Base-by-base conservation (phyloP, 495 filamentous ascomycete genomes). In the Cudoniella acicularis region DNA sequence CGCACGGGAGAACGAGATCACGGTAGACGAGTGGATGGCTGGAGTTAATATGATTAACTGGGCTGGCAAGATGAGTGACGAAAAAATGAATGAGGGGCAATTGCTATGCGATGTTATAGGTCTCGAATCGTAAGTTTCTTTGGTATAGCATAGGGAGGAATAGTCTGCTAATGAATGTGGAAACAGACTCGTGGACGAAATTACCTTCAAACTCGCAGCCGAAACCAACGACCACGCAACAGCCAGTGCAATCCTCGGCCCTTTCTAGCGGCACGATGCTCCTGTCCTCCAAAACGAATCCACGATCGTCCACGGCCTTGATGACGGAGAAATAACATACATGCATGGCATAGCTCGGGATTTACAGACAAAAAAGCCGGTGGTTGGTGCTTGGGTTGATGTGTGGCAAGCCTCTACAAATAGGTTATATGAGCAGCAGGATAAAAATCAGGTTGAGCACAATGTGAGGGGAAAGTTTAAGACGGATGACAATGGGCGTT, bases 351-450 rank as follows among this genome's bases (percentile, higher is more conserved):
- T 79, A 50, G 80, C 92, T 64, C 76, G 69, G 56, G 89, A 93
- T 73, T 80, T 90, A 66, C 79, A 83, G 53, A 90, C 89, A 21
- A 84, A 85, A 64, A 77, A 82, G 73, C 85, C 85, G 55, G 86
- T 93, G 69, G 79, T 75, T 49, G 73, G 73, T 65, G 89, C 88
- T 65, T 84, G 87, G 53, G 82, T 93, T 67, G 90, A 94, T 71
- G 87, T 92, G 77, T 94, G 90, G 90, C 88, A 94, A 70, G 88
- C 88, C 40, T 87, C 83, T 8, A 79, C 88, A 73, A 94, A 92
- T 77, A 88, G 88, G 67, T 83, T 87, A 69, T 94, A 94, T 81
- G 90, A 94, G 71, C 90, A 91, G 84, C 89, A 92, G 75, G 90
- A 92, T 72, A 85, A 87, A 36, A 76, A 83, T 36, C 89, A 93